These are phyloP conservation scores for Osmanthus fragrans DNA, from an alignment of 257 asterid species.

Conservation along the genomic window DNA sequence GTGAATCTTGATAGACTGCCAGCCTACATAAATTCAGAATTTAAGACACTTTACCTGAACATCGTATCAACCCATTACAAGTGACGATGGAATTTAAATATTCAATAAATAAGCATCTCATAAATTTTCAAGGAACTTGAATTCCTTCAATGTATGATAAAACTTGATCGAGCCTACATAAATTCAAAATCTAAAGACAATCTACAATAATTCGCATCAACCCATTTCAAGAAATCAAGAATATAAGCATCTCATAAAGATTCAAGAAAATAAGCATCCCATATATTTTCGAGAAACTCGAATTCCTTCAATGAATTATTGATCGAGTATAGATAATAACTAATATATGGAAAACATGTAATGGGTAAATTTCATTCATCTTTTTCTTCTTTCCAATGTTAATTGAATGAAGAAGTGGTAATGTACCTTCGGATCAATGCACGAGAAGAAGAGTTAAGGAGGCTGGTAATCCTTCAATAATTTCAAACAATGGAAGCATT, in stretches of 20 bases:
- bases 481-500: conserved; percentile 52
- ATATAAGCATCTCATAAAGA: neutral
- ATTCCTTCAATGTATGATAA: neutral
- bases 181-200: neutral
- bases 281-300: conserved; percentile 3
- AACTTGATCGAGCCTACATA: neutral
- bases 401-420: neutral
- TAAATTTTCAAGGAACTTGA: conserved; percentile 1
- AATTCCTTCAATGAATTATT: neutral
- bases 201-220: neutral
- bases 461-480: conserved; percentile 42
- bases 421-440: conserved; percentile 40
- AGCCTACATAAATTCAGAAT: neutral
- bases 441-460: conserved; percentile 29
- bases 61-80: neutral
- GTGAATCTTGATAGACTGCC: neutral
- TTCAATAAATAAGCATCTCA: conserved; percentile 8
- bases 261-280: conserved; percentile 14
- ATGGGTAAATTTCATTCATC: neutral
- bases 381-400: neutral
- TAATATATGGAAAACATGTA: neutral
- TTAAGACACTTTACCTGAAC: neutral
- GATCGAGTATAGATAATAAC: neutral
- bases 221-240: neutral
- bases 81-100: neutral